Conservation (phyloP, 1,284 basidiomycete genomes). For the Austroboletus niveus region DNA sequence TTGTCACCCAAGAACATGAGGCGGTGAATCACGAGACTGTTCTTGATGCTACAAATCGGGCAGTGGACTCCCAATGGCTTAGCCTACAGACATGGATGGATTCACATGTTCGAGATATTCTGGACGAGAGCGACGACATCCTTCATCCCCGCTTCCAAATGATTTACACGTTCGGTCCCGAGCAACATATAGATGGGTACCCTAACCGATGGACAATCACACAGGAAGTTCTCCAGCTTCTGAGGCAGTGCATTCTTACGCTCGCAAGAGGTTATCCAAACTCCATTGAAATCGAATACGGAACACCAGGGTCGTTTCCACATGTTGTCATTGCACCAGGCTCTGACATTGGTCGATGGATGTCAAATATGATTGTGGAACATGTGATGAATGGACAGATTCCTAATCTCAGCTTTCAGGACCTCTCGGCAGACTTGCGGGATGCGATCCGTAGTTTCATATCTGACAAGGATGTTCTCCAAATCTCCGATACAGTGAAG, state of each 20-base stretch:
- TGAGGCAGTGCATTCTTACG: slow-evolving; percentile 10
- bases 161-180: slow-evolving; percentile 41
- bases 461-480: not conserved
- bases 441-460: slow-evolving; percentile 24
- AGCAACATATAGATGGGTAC: slow-evolving; percentile 40
- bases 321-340: slow-evolving; percentile 29
- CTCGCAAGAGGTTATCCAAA: not conserved
- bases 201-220: slow-evolving; percentile 47
- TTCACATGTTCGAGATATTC: slow-evolving; percentile 31
- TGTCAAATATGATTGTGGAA: slow-evolving; percentile 21
- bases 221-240: slow-evolving; percentile 37
- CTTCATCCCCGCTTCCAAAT: slow-evolving; percentile 42
- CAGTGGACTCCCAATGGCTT: slow-evolving; percentile 6
- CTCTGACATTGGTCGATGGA: slow-evolving; percentile 6
- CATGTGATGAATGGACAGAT: slow-evolving; percentile 27
- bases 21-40: not conserved
- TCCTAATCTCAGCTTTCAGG: slow-evolving; percentile 15
- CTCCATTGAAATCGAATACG: slow-evolving; percentile 3
- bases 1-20: no score
- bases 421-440: not conserved
- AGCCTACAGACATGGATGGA: slow-evolving; percentile 30
- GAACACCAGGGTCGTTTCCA: slow-evolving; percentile 26
- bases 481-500: not conserved
- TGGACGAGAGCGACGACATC: slow-evolving; percentile 46
- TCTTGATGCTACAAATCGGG: not conserved